Evolutionary conservation across 371 early-diverging fungal genomes (phyloP), one percentile per base, ranked within the genome.

Genomic region (Mortierella polycephala): DNA sequence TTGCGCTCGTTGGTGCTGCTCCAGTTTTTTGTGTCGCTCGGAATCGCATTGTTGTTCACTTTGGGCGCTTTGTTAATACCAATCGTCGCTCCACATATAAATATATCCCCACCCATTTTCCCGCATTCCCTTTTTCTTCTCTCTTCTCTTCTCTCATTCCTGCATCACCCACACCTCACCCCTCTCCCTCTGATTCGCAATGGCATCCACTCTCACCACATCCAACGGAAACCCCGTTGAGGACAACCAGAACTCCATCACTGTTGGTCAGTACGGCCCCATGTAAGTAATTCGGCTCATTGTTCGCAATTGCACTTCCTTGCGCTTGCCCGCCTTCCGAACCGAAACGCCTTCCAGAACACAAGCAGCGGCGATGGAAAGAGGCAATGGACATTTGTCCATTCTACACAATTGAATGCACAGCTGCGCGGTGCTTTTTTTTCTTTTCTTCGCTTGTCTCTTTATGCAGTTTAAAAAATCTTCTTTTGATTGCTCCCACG

Each of bases 161-260:
- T 30, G 30, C 30, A 30, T 42, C 52, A 3, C 14, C n/a, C 23
- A 41, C 66, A 66, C 57, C 40, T 47, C 68, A 54, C 67, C 41
- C 50, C 63, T n/a, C 53, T 49, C 39, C 47, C 40, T 18, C 44
- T 44, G 87, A 87, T 57, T 57, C 54, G 83, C 83, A 66, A 71
- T 65, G 67, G 63, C 62, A 46, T 72, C 65, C 63, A 68, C 64
- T 20, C 71, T 77, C n/a, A 77, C 79, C 60, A 77, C 79, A 60
- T 68, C 72, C 69, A 77, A 76, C 71, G 77, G 77, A 18, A 76
- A 67, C 77, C 90, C 89, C 52, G 87, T 90, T 37, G 84, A 85
- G 64, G 80, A 89, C 71, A 89, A 90, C 84, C 88, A 88, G 81
- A 87, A 89, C 69, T 85, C 88, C 64, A 65, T 85, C 73, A 88